Evolutionary conservation across 306 rosid species (phyloP), one percentile per base, ranked within the genome.

Genomic region (Biancaea sappan): DNA sequence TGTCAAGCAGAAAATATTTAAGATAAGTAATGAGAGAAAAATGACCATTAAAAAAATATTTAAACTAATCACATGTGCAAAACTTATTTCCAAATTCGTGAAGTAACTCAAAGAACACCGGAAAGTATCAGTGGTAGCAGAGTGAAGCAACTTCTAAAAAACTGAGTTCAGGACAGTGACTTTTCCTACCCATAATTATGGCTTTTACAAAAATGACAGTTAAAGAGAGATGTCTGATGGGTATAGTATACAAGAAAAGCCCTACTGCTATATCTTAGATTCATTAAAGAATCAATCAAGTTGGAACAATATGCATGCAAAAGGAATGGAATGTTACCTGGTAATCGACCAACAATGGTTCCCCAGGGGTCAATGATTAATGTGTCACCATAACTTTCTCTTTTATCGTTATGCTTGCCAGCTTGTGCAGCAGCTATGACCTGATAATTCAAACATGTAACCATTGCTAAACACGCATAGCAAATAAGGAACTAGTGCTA

Each of bases 391-490:
- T 90, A 86, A 85, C 97, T 88, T 83, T 94, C 96, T 80, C 99
- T 91, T 69, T 87, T 88, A 29, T 84, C 92, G 4, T 83, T 92
- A 79, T 90, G 86, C 48, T 74, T 81, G 50, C 99, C 99, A 73
- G 96, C 83, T 88, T 92, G 99, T 22, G 99, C 87, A n/a, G 99
- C 82, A 80, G 97, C 99, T 74, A 94, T 86, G 71, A 94, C 99
- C 99, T 94, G 84, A 72, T 37, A 80, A 71, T 66, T 77, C 54
- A 77, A 65, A 50, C 74, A 82, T 63, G 80, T 80, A 58, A 58
- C 32, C 44, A 68, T 71, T 54, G 18, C 52, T 73, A 73, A 53
- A 70, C n/a, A 12, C 63, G 52, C 46, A 77, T 15, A 69, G 53
- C 12, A 22, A 10, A 77, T 29, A 59, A 60, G 34, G 74, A 65